Percentiles rank a stretch among this genome's conserved stretches.
Conservation (phyloP, 129 eudicot species). For the Centaurea solstitialis region DNA sequence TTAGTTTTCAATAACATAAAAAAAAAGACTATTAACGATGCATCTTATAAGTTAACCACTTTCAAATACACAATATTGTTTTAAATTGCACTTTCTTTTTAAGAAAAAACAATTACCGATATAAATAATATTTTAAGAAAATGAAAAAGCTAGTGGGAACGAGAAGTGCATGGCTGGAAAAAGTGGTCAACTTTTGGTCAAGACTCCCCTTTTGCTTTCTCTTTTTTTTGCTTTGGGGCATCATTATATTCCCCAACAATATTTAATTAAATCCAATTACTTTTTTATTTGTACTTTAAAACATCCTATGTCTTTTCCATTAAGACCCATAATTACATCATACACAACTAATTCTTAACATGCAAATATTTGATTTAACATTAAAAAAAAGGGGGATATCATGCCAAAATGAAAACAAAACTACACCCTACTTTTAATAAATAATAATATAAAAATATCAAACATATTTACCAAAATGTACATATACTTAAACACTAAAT, state of each 20-base stretch:
- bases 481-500: slow-evolving; percentile 15
- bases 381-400: not conserved
- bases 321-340: not conserved
- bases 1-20: no score
- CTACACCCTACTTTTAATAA: not conserved
- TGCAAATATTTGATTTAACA: not conserved
- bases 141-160: slow-evolving; percentile 7
- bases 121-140: not conserved
- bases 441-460: slow-evolving; percentile 15
- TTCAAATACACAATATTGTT: no score
- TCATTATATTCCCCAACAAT: slow-evolving; percentile 25
- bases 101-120: no score
- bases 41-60: no score
- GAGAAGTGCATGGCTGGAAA: slow-evolving; percentile 24
- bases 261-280: not conserved
- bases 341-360: not conserved
- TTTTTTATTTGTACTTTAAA: not conserved
- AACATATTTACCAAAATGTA: slow-evolving; percentile 40
- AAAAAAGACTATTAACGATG: no score
- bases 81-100: no score
- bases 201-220: slow-evolving; percentile 27
- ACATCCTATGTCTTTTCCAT: no score
- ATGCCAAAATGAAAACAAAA: not conserved
- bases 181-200: slow-evolving; percentile 42
- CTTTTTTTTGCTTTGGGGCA: slow-evolving; percentile 38